Evolutionary conservation across 129 eudicot species (phyloP), one percentile per base, ranked within the genome.

Genomic region (Escallonia herrerae): DNA sequence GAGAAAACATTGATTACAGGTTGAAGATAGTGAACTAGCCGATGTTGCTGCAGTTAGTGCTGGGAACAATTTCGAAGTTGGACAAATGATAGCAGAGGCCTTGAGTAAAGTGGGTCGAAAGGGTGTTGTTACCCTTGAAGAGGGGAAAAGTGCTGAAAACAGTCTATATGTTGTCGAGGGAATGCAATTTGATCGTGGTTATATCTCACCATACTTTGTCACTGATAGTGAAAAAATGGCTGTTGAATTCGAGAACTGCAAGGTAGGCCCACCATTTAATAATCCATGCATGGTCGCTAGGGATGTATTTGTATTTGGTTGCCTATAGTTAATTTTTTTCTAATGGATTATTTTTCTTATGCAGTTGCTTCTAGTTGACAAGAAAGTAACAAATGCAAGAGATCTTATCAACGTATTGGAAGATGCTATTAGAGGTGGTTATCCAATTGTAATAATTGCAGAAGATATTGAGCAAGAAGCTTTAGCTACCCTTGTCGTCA

Each of bases 41-140:
- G 96, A 93, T 72, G 95, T 93, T 60, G 98, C 96, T 67, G 95
- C 98, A 22, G 98, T 88, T 39, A 88, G 98, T 88, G 98, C 96
- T n/a, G 98, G 98, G 8, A 93, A 93, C 87, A 93, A 93, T 72
- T 73, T 81, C 46, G 96, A 93, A 78, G 87, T 93, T 10, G 98
- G 98, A 68, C 79, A 80, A 56, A 88, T 88, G 98, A 88, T 93
- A 53, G 96, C 95, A 38, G 98, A 93, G 72, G 98, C 96, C 53
- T 64, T 93, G 89, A 81, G 85, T 70, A 93, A 85, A 76, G 98
- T 93, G 42, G 95, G 98, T 1, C 75, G 98, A 43, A 93, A 79
- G 53, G 96, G 98, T 71, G 96, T 88, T 8, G 98, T 93, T 59
- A 88, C 98, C 59, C 95, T 93, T 61, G 98, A 93, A 75, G 96